A percentile compares a stretch with the other conserved stretches of the same genome.
Conservation (phyloP, 2,329 filamentous ascomycete species). For the Fusarium gaditjirri region DNA sequence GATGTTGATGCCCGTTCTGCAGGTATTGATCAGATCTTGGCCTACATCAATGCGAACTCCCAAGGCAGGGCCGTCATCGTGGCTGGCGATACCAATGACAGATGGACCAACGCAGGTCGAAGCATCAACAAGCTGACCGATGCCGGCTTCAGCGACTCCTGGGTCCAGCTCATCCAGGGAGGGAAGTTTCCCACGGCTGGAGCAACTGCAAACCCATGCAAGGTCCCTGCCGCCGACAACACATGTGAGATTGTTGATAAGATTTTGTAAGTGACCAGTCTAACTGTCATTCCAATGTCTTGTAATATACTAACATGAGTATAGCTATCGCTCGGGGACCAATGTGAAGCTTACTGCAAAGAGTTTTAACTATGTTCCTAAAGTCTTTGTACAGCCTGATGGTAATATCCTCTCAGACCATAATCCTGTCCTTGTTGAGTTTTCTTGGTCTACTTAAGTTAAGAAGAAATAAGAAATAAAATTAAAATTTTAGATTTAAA, state of each 20-base stretch:
- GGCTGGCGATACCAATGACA: slow-evolving; percentile 73
- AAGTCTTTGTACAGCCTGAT: slow-evolving; percentile 66
- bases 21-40: slow-evolving; percentile 69
- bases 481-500: no score
- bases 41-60: slow-evolving; percentile 66
- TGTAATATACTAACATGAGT: background rate
- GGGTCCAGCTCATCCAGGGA: slow-evolving; percentile 64
- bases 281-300: rapidly evolving
- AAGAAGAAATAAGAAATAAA: no score
- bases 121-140: slow-evolving; percentile 61
- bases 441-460: slow-evolving; percentile 47
- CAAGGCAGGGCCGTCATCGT: slow-evolving; percentile 70
- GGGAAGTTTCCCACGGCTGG: slow-evolving; percentile 59
- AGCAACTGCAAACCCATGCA: slow-evolving; percentile 56
- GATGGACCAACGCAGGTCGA: slow-evolving; percentile 63
- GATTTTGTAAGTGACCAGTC: slow-evolving; percentile 54
- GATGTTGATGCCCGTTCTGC: slow-evolving; percentile 67
- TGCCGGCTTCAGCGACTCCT: slow-evolving; percentile 66
- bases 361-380: slow-evolving; percentile 64
- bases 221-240: slow-evolving; percentile 65
- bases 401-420: slow-evolving; percentile 71
- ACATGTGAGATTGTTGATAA: slow-evolving; percentile 76
- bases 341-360: slow-evolving; percentile 59
- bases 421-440: slow-evolving; percentile 69
- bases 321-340: slow-evolving; percentile 61